Conservation (phyloP, 2,329 filamentous ascomycete species). For the Fusarium setosum region DNA sequence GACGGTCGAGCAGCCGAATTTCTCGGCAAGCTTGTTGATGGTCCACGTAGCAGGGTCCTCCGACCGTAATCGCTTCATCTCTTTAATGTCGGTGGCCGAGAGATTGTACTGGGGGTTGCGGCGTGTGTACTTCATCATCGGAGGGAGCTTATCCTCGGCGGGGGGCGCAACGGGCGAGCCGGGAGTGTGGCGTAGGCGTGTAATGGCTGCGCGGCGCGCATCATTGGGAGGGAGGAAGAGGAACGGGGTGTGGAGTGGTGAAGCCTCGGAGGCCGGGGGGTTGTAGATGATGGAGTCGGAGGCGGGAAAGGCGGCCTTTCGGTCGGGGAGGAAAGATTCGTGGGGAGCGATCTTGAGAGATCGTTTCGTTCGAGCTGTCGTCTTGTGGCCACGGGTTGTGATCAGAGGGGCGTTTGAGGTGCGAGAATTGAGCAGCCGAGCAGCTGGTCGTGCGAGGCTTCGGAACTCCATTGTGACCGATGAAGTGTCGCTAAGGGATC, state of each 20-base stretch:
- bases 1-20: conserved; percentile 65
- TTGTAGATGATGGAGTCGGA: conserved; percentile 65
- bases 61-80: conserved; percentile 67
- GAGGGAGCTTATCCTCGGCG: conserved; percentile 46
- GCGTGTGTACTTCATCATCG: conserved; percentile 48
- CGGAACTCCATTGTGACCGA: conserved; percentile 49
- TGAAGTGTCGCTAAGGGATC: conserved; percentile 16
- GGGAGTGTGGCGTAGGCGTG: conserved; percentile 54
- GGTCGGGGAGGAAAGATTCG: conserved; percentile 65
- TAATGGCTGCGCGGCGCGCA: conserved; percentile 62
- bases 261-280: conserved; percentile 64
- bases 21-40: conserved; percentile 62
- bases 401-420: conserved; percentile 39
- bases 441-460: conserved; percentile 49
- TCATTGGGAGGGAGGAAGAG: conserved; percentile 71
- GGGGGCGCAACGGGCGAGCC: conserved; percentile 34
- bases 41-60: conserved; percentile 67
- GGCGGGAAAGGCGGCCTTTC: conserved; percentile 44
- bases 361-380: conserved; percentile 65
- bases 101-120: conserved; percentile 62
- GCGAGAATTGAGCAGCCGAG: conserved; percentile 46
- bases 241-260: conserved; percentile 74
- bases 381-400: conserved; percentile 59
- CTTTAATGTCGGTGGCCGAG: conserved; percentile 64
- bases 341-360: conserved; percentile 70